Base-by-base conservation (phyloP, 23 red algal genomes). In the Gracilaria caudata region DNA sequence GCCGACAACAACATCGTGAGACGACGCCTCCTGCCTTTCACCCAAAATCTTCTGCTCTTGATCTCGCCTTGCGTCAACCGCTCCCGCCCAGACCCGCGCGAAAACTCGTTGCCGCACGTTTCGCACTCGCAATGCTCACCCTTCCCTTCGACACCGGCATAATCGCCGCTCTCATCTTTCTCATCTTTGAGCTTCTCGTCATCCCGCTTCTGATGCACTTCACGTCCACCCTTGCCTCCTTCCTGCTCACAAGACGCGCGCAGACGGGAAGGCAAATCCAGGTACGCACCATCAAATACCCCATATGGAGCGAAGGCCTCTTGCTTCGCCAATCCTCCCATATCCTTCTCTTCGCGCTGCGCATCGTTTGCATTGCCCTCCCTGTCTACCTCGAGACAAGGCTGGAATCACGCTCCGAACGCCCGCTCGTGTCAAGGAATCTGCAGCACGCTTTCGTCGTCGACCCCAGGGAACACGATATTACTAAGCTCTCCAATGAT, bases 341-440 rank as follows among this genome's bases (percentile, higher is more conserved):
- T 17, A 16, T 35, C 4, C 25, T 35, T 3, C 63, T 68, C n/a
- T 35, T 68, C n/a, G 13, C 34, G 13, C 11, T 68, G 33, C 63
- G 63, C 3, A 30, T 68, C 4, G 63, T 38, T 12, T 68, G 63
- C 17, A 30, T 68, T 34, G 28, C 12, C 63, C 11, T 68, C n/a
- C 63, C 63, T 35, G 63, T 68, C 1, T 68, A 68, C 17, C 28
- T 68, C 11, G 63, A 68, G 63, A 68, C 63, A 12, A 33, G 63
- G 12, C 21, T 57, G 7, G 21, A 13, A 57, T 57, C 53, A 21
- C 16, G 21, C 4, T 17, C 53, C 3, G 21, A 57, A 17, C 53
- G 53, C 7, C 53, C 21, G 21, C 21, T 57, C 7, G 53, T 57
- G 7, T 17, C 53, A 8, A 57, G 21, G 21, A 23, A 21, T 57